A percentile compares a stretch with the other conserved stretches of the same genome.
Conservation (phyloP, 1,139 yeast genomes). For the Zygoascus hellenicus region DNA sequence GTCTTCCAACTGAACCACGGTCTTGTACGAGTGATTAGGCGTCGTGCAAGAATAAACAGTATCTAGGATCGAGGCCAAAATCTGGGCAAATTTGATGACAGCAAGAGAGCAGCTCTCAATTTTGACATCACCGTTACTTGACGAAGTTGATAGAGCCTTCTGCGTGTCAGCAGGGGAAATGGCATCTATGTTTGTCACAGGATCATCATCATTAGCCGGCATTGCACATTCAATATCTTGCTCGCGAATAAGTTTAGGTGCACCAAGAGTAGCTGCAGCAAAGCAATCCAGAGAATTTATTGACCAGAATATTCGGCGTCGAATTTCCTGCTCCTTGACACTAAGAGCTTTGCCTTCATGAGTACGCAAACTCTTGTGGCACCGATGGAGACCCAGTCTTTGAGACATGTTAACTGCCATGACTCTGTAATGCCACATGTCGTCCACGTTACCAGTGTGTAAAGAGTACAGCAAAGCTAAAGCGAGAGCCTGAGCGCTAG, state of each 20-base stretch:
- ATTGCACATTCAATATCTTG: slow-evolving; percentile 80
- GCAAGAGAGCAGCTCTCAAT: slow-evolving; percentile 25
- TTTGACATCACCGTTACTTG: slow-evolving; percentile 3
- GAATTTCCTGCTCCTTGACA: slow-evolving; percentile 61
- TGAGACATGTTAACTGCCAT: slow-evolving; percentile 78
- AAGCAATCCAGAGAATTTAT: slow-evolving; percentile 72
- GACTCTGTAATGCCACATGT: slow-evolving; percentile 72
- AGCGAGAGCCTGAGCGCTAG: slow-evolving; percentile 63
- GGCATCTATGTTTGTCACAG: slow-evolving; percentile 44
- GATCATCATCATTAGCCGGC: slow-evolving; percentile 56
- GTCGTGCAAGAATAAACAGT: slow-evolving; percentile 38
- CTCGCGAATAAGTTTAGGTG: slow-evolving; percentile 73
- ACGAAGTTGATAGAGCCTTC: slow-evolving; percentile 4
- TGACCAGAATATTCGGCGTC: slow-evolving; percentile 82
- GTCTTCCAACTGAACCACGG: slow-evolving; percentile 49
- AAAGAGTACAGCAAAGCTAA: slow-evolving; percentile 67
- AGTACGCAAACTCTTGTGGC: slow-evolving; percentile 79
- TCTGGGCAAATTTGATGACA: slow-evolving; percentile 58
- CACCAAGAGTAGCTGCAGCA: slow-evolving; percentile 70
- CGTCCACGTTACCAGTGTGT: slow-evolving; percentile 66
- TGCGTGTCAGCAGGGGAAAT: slow-evolving; percentile 49
- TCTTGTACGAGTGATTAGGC: slow-evolving; percentile 43
- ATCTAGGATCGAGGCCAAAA: slow-evolving; percentile 69
- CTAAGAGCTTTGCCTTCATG: slow-evolving; percentile 44
- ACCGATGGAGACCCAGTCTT: slow-evolving; percentile 75